Evolutionary conservation across 169 alveolate genomes (phyloP).

Genomic region (Cryptosporidium ryanae): DNA sequence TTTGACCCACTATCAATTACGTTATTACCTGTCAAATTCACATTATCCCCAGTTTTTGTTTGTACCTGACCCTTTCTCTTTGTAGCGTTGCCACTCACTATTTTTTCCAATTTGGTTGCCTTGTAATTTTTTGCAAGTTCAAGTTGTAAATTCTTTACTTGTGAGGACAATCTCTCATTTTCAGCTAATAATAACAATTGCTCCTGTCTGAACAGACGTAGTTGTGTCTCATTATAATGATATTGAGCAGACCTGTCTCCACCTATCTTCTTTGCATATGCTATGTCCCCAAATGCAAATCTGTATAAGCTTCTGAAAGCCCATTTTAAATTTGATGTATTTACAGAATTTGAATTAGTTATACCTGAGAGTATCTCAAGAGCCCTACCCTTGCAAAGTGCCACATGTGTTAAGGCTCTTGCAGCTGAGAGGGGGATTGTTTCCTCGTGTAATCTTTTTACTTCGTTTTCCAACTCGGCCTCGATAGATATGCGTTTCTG

Average conservation of each 20-base stretch:
- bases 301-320: constrained; percentile 59
- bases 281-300: constrained; percentile 69
- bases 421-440: constrained; percentile 73
- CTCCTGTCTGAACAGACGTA: constrained; percentile 81
- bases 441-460: constrained; percentile 69
- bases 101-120: constrained; percentile 45
- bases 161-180: constrained; percentile 79
- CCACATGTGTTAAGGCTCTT: constrained; percentile 71
- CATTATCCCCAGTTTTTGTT: constrained; percentile 27
- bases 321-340: constrained; percentile 65
- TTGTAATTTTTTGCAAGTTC: constrained; percentile 69
- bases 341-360: constrained; percentile 67
- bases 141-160: constrained; percentile 75
- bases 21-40: constrained; percentile 7
- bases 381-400: constrained; percentile 76
- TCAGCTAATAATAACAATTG: constrained; percentile 80
- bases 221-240: constrained; percentile 77
- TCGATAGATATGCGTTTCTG: constrained; percentile 67
- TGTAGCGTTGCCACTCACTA: constrained; percentile 20
- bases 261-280: constrained; percentile 67
- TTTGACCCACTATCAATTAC: constrained; percentile 33
- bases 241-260: constrained; percentile 74
- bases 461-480: constrained; percentile 62
- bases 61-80: constrained; percentile 40
- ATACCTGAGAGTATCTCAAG: constrained; percentile 65